These are phyloP conservation scores for Delphinella strobiligena DNA, from an alignment of 2,329 filamentous ascomycete genomes.

Conservation along the genomic window DNA sequence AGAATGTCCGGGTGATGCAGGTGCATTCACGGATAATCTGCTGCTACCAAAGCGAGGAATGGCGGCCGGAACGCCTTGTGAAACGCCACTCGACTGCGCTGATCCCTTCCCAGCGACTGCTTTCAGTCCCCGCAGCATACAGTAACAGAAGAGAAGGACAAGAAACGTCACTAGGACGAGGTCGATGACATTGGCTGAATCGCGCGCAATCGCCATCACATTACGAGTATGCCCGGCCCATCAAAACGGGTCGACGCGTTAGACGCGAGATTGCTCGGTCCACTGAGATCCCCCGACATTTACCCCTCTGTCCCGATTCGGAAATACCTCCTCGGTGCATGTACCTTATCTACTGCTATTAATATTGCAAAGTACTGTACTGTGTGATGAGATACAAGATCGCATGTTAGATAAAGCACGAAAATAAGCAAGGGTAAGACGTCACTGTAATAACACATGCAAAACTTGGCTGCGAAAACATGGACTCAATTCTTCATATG, in stretches of 20 bases:
- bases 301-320: not conserved
- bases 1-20: slow-evolving; percentile 7
- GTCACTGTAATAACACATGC: too few relatives aligned
- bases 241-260: not conserved
- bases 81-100: slow-evolving; percentile 13
- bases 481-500: too few relatives aligned
- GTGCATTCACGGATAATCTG: slow-evolving; percentile 9
- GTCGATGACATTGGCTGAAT: not conserved
- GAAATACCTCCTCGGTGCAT: not conserved
- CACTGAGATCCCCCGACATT: not conserved
- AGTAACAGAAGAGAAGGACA: slow-evolving; percentile 12
- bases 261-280: not conserved
- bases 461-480: too few relatives aligned
- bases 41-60: slow-evolving; percentile 9
- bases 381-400: too few relatives aligned
- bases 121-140: slow-evolving; percentile 17
- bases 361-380: too few relatives aligned
- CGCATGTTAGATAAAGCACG: too few relatives aligned
- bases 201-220: not conserved
- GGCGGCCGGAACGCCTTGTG: slow-evolving; percentile 9
- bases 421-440: too few relatives aligned
- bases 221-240: not conserved
- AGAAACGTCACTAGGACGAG: not conserved
- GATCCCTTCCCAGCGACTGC: slow-evolving; percentile 13
- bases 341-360: too few relatives aligned